A percentile compares a stretch with the other conserved stretches of the same genome.
These are phyloP conservation scores for Mikania micrantha DNA, from an alignment of 129 eudicot species.

Conservation along the genomic window DNA sequence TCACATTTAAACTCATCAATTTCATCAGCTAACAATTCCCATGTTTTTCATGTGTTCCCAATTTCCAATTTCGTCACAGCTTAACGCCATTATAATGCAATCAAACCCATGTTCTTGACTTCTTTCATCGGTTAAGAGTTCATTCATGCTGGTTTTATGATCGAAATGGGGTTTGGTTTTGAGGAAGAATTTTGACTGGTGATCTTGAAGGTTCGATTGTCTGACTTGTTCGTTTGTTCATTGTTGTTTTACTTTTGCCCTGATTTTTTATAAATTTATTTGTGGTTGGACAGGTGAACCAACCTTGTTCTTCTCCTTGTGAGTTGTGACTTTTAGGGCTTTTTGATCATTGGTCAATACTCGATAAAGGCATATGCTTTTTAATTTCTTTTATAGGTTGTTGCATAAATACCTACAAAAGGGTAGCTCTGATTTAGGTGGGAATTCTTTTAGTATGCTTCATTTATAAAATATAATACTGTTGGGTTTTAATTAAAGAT, in stretches of 20 bases:
- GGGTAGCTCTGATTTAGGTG: constrained; percentile 43
- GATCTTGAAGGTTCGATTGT: constrained; percentile 24
- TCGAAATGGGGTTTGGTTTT: constrained; percentile 13
- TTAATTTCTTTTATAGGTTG: neutral
- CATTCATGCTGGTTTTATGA: constrained; percentile 3
- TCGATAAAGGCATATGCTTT: neutral
- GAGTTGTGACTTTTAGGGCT: constrained; percentile 16
- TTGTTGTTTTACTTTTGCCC: neutral
- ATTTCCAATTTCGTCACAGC: constrained; percentile 7
- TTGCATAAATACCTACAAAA: neutral
- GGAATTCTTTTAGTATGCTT: constrained; percentile 23
- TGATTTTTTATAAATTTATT: neutral
- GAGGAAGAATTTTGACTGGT: neutral
- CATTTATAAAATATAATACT: constrained; percentile 1
- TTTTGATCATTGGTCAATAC: neutral
- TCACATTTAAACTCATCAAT: constrained; percentile 11
- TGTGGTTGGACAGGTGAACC: constrained; percentile 51
- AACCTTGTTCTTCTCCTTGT: constrained; percentile 27
- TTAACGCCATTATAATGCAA: neutral
- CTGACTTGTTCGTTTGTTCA: neutral
- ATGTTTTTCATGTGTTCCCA: constrained; percentile 6
- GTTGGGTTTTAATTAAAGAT: neutral
- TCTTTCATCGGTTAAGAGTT: neutral
- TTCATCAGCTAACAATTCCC: neutral
- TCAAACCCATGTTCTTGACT: neutral